A percentile compares a stretch with the other conserved stretches of the same genome.
phyloP scores from a whole-genome alignment of 2,329 filamentous ascomycete genomes.

The Cercospora brassicicola region DNA sequence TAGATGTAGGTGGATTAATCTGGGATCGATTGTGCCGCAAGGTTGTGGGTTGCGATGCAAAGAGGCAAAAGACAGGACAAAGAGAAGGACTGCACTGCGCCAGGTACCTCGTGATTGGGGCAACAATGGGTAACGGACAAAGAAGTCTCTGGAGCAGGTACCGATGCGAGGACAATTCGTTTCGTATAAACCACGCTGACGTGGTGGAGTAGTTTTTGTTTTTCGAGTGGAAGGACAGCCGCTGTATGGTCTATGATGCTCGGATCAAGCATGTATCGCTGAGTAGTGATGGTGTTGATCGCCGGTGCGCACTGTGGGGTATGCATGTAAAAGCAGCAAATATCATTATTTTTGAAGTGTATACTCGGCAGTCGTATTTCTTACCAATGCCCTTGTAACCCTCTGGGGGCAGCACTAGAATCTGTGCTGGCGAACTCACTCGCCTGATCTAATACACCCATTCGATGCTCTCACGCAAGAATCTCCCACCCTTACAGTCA shows the following conservation, averaged over 20 bases:
- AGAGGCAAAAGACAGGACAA: background rate
- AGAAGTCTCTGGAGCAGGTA: background rate
- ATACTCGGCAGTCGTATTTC: background rate
- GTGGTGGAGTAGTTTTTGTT: background rate
- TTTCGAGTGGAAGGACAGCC: background rate
- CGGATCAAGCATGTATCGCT: background rate
- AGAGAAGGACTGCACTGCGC: background rate
- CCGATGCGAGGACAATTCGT: background rate
- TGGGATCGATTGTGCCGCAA: background rate
- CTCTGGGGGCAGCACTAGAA: background rate
- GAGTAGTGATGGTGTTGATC: background rate
- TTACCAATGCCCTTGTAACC: background rate
- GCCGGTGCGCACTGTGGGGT: background rate
- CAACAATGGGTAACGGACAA: background rate
- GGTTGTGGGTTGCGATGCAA: background rate
- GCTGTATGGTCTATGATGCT: too few species aligned
- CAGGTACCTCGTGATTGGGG: background rate
- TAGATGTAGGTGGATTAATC: background rate
- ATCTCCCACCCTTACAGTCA: conserved; percentile 22
- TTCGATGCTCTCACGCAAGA: conserved; percentile 12
- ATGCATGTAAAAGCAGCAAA: background rate
- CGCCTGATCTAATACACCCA: background rate
- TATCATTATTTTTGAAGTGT: background rate
- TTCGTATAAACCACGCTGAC: background rate
- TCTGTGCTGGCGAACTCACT: background rate